Base-by-base conservation (phyloP, 805 yeast genomes). In the Candida manassasensis region DNA sequence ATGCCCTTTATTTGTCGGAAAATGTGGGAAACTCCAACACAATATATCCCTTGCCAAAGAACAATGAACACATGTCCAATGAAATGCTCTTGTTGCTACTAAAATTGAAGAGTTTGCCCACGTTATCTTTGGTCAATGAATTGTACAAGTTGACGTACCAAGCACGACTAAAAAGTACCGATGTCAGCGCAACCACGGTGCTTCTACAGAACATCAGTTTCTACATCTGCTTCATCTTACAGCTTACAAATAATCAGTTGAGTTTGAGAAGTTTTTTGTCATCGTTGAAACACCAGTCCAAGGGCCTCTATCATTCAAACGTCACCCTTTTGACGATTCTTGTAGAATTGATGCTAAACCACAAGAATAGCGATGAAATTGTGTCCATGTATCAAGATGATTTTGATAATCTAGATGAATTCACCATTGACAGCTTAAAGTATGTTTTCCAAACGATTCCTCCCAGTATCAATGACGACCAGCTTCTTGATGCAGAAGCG, bases 61-160 rank as follows among this genome's bases (percentile, higher is more conserved):
- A 62, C 36, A 63, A 61, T 27, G 49, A 55, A 19, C 47, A 56
- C 5, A 53, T 64, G n/a, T 42, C 48, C 8, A 50, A 55, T 41
- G 46, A 43, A 35, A 43, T 66, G 22, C 40, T 66, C 17, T 40
- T 58, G 3, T 40, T 69, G 15, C 37, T 73, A 17, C 53, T 68
- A 21, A 51, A 73, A 35, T 52, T 74, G 34, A 71, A 63, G 38
- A 58, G 69, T 19, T 59, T 66, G 1, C 68, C 75, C 4, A 69
- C 63, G 37, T 35, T 71, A 39, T 46, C 53, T 18, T 45, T 71
- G 15, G 57, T 73, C 15, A 71, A 69, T 37, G 73, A 66, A 30
- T 48, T 64, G 26, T 74, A 69, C 50, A 63, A 61, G 37, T 53
- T 71, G 19, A 53, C 69, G 27, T 60, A 69, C 34, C 70, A 62